phyloP scores from a whole-genome alignment of 805 yeast species.

The Kockiozyma suomiensis region DNA sequence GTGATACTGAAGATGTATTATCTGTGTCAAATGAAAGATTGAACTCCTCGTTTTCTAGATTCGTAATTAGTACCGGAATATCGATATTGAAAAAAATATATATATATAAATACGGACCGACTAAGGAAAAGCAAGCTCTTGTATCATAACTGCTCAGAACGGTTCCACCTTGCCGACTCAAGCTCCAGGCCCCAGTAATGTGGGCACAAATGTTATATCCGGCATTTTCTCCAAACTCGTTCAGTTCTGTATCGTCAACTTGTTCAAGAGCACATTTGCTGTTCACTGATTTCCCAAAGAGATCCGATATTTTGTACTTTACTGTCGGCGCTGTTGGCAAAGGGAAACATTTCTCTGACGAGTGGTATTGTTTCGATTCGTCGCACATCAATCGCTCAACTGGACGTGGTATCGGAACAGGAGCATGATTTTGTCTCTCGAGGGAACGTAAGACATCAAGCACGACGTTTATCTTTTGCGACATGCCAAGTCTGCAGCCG shows the following conservation, averaged over 20 bases:
- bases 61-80: background rate
- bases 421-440: slow-evolving; percentile 54
- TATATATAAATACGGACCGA: slow-evolving; percentile 5
- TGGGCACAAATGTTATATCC: slow-evolving; percentile 18
- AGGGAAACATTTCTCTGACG: slow-evolving; percentile 79
- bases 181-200: slow-evolving; percentile 18
- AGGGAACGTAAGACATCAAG: slow-evolving; percentile 68
- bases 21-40: slow-evolving; percentile 40
- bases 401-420: slow-evolving; percentile 78
- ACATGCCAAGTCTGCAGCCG: slow-evolving; percentile 56
- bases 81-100: background rate
- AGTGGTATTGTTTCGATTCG: slow-evolving; percentile 53
- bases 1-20: slow-evolving; percentile 50
- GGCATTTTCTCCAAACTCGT: background rate
- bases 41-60: slow-evolving; percentile 14
- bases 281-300: slow-evolving; percentile 69
- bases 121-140: slow-evolving; percentile 41
- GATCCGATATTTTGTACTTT: slow-evolving; percentile 57
- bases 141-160: slow-evolving; percentile 14
- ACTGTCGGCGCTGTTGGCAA: slow-evolving; percentile 53
- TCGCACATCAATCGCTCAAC: slow-evolving; percentile 79
- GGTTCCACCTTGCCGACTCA: slow-evolving; percentile 19
- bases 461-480: slow-evolving; percentile 70
- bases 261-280: slow-evolving; percentile 58
- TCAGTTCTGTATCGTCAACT: background rate